Evolutionary conservation across 75 land plant species (phyloP).

Genomic region (Cryptomeria japonica): DNA sequence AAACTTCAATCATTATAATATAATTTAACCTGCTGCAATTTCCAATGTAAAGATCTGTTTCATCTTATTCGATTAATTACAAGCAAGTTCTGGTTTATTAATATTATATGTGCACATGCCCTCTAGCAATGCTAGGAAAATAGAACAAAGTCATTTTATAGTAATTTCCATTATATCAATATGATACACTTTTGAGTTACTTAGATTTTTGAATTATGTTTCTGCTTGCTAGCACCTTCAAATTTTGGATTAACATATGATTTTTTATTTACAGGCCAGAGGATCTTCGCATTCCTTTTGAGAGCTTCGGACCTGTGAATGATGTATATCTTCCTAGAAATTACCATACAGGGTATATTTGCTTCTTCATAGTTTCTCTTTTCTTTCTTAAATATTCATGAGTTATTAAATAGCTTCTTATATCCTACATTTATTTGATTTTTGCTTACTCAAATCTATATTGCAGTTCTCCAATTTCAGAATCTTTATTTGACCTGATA

Average conservation of each 20-base stretch:
- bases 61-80: not conserved
- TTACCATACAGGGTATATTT: conserved; percentile 33
- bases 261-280: conserved; percentile 26
- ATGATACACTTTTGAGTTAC: too few relatives aligned
- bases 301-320: conserved; percentile 35
- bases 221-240: not conserved
- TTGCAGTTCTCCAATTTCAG: not conserved
- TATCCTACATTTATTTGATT: not conserved
- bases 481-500: too few relatives aligned
- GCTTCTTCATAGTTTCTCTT: not conserved
- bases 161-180: too few relatives aligned
- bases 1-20: not conserved
- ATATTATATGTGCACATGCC: not conserved
- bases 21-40: not conserved
- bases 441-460: not conserved
- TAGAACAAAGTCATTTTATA: too few relatives aligned
- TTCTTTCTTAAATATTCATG: too few relatives aligned
- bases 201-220: too few relatives aligned
- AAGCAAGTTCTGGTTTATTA: not conserved
- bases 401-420: too few relatives aligned
- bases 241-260: too few relatives aligned
- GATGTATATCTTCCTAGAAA: conserved; percentile 47
- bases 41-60: not conserved
- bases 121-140: too few relatives aligned
- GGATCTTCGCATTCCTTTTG: conserved; percentile 44